Base-by-base conservation (phyloP, 305 asterid species). In the Rubia balearica region DNA sequence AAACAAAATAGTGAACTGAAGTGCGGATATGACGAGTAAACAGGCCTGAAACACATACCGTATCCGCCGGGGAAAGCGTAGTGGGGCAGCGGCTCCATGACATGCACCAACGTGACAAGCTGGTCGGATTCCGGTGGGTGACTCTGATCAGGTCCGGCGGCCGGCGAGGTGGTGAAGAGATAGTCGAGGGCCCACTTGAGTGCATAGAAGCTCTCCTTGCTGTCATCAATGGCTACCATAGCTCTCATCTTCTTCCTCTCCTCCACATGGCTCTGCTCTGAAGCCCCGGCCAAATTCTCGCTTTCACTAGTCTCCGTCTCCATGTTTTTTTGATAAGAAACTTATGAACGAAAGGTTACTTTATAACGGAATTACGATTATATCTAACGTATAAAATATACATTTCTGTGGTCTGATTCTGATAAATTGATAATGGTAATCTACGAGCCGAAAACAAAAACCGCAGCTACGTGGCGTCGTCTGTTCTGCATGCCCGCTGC, bases 151-250 rank as follows among this genome's bases (percentile, higher is more conserved):
- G 22, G 10, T 46, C 49, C 48, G 30, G 38, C 38, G 43, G n/a
- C 16, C 7, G 14, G 21, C 22, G n/a, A 0, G 30, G 46, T 3
- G 4, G 46, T 38, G 64, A 82, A 73, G 53, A 87, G 24, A 36
- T 79, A 65, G 13, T 87, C 87, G 30, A 87, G 78, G 40, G 83
- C 84, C 96, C 94, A 87, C 21, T 62, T 80, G 53, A 89, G 82
- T 2, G 94, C 92, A 9, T 83, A 73, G 70, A 85, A 83, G 76
- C 94, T 86, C 68, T 79, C 85, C 16, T 87, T 89, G 61, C 91
- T 86, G 40, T 86, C 90, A 57, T 87, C 94, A 7, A 87, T 45
- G 2, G 91, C 83, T 63, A 87, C 93, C 77, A 87, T 16, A 62
- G 84, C 82, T 64, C 81, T 89, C 84, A 81, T 76, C 80, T 70